Percentiles rank a stretch among this genome's conserved stretches.
phyloP scores from a whole-genome alignment of 805 yeast species.

The Suhomyces emberorum region DNA sequence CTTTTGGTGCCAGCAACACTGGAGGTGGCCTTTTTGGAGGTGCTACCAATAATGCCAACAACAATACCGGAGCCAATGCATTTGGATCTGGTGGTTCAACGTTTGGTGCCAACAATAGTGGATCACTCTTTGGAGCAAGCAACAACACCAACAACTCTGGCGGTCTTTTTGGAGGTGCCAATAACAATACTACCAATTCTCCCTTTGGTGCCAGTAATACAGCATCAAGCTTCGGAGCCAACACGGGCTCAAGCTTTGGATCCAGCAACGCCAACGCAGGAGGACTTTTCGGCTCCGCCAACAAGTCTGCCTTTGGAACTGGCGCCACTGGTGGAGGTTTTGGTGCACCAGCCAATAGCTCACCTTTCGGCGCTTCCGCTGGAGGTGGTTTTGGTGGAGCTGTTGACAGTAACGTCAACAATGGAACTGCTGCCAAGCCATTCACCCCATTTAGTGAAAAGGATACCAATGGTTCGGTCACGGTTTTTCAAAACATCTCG shows the following conservation, averaged over 20 bases:
- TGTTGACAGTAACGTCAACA: slow-evolving; percentile 35
- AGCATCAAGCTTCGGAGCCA: slow-evolving; percentile 2
- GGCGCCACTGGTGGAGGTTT: slow-evolving; percentile 4
- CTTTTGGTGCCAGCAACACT: slow-evolving; percentile 12
- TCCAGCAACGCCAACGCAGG: slow-evolving; percentile 10
- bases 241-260: slow-evolving; percentile 41
- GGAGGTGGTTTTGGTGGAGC: slow-evolving; percentile 21
- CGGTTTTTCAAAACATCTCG: slow-evolving; percentile 68
- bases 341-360: slow-evolving; percentile 14
- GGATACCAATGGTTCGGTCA: slow-evolving; percentile 57
- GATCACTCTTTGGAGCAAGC: slow-evolving; percentile 28
- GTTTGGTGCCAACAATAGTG: slow-evolving; percentile 16
- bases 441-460: slow-evolving; percentile 69
- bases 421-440: slow-evolving; percentile 73
- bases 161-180: slow-evolving; percentile 15
- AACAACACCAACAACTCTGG: slow-evolving; percentile 16
- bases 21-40: slow-evolving; percentile 6
- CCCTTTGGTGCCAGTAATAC: slow-evolving; percentile 6
- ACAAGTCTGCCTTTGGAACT: slow-evolving; percentile 13
- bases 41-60: slow-evolving; percentile 14
- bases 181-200: slow-evolving; percentile 10
- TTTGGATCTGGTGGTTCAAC: slow-evolving; percentile 10
- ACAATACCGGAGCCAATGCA: slow-evolving; percentile 10
- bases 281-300: slow-evolving; percentile 27
- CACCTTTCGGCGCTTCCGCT: slow-evolving; percentile 24